Evolutionary conservation across 495 filamentous ascomycete genomes (phyloP).

Genomic region (Xylaria longipes): DNA sequence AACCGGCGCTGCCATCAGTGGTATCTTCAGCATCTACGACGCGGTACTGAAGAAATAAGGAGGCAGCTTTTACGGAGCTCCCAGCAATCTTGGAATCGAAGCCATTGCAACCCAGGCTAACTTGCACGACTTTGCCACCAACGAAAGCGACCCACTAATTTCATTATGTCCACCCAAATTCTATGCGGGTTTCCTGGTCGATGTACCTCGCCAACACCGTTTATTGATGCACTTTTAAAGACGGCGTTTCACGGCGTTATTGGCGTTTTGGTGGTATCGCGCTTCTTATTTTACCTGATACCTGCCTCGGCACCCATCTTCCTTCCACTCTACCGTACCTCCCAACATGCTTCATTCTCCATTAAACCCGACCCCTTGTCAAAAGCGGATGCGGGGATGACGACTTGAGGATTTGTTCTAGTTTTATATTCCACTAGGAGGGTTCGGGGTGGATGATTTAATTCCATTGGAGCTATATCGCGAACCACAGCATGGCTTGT

Average conservation of each 20-base stretch:
- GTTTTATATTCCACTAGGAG: not conserved
- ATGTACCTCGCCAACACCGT: constrained; percentile 17
- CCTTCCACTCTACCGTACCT: not conserved
- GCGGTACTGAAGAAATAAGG: constrained; percentile 76
- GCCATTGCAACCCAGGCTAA: not conserved
- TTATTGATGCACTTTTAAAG: constrained; percentile 10
- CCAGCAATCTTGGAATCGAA: not conserved
- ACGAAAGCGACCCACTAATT: too few relatives aligned
- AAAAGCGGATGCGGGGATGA: not conserved
- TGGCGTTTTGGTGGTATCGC: constrained; percentile 34
- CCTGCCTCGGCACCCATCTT: constrained; percentile 25
- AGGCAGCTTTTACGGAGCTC: not conserved
- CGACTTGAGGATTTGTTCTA: not conserved
- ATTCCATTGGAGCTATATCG: constrained; percentile 2
- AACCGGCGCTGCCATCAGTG: constrained; percentile 73
- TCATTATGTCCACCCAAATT: too few relatives aligned
- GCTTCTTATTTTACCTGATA: constrained; percentile 30
- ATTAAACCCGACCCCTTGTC: not conserved
- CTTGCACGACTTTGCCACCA: too few relatives aligned
- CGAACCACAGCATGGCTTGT: not conserved
- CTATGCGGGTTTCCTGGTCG: constrained; percentile 14
- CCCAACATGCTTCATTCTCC: not conserved
- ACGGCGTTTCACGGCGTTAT: constrained; percentile 37
- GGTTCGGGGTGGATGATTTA: not conserved
- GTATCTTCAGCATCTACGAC: constrained; percentile 78